Evolutionary conservation across 2,329 filamentous ascomycete species (phyloP).

Genomic region (Penicillium sp.): DNA sequence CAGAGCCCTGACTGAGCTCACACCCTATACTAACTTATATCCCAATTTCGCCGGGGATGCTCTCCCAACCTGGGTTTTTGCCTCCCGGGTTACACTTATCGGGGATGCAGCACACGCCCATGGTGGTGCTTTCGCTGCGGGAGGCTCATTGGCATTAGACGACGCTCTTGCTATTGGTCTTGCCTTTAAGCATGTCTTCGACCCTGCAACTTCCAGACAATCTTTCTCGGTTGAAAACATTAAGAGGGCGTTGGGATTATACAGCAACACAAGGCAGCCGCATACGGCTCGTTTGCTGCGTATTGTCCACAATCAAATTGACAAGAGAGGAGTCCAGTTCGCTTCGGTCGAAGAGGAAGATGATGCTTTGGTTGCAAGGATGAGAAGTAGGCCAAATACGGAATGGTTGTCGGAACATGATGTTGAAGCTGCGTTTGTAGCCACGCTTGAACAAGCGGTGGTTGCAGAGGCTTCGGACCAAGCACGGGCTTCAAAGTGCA

Average conservation of each 20-base stretch:
- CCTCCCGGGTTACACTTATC: constrained; percentile 31
- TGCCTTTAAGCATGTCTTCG: constrained; percentile 44
- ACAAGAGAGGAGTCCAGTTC: not conserved
- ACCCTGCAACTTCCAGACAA: constrained; percentile 2
- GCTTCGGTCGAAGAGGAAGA: constrained; percentile 38
- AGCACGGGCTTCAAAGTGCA: not conserved
- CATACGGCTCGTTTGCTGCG: constrained; percentile 44
- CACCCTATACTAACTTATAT: constrained; percentile 47
- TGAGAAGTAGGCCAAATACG: constrained; percentile 43
- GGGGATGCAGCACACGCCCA: constrained; percentile 38
- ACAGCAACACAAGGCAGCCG: constrained; percentile 50
- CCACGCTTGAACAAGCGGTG: not conserved
- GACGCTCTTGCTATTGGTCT: constrained; percentile 48
- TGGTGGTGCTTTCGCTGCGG: constrained; percentile 36
- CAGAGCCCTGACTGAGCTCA: constrained; percentile 45
- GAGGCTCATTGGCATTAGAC: constrained; percentile 36
- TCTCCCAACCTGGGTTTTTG: constrained; percentile 50
- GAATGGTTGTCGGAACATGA: constrained; percentile 55
- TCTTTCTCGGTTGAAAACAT: constrained; percentile 23
- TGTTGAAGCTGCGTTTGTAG: constrained; percentile 44
- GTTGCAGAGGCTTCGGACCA: not conserved
- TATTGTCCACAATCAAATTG: constrained; percentile 35
- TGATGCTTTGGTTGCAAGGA: constrained; percentile 39
- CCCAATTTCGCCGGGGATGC: constrained; percentile 49
- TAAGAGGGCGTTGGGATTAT: constrained; percentile 40